Percentiles rank a stretch among this genome's conserved stretches.
phyloP scores from a whole-genome alignment of 1,284 basidiomycete species.

The Sphagnurus paluster region DNA sequence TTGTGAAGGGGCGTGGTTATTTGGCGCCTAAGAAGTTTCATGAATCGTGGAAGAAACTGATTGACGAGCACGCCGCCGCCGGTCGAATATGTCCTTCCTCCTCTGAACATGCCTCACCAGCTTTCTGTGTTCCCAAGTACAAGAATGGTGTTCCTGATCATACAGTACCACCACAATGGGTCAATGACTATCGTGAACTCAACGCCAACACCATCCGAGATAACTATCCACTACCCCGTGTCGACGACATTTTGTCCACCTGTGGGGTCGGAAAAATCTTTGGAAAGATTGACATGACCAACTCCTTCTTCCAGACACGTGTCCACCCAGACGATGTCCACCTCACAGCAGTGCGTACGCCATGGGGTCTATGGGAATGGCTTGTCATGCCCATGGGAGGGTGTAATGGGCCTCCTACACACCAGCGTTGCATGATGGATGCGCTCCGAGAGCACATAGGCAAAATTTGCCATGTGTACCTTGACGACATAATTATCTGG shows the following conservation, averaged over 20 bases:
- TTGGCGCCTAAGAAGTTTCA: slow-evolving; percentile 21
- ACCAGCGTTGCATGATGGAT: not conserved
- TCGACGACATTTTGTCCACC: not conserved
- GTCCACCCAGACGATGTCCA: not conserved
- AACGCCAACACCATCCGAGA: not conserved
- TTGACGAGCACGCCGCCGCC: slow-evolving; percentile 27
- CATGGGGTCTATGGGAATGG: not conserved
- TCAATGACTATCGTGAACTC: not conserved
- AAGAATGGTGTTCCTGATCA: not conserved
- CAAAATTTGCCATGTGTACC: not conserved
- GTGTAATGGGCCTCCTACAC: not conserved
- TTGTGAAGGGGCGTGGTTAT: slow-evolving; percentile 6
- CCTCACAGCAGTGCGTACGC: not conserved
- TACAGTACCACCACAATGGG: not conserved
- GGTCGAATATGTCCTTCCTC: slow-evolving; percentile 27
- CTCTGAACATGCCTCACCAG: slow-evolving; percentile 20
- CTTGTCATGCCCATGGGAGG: not conserved
- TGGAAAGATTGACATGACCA: not conserved
- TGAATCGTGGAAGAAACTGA: slow-evolving; percentile 25
- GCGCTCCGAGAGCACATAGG: not conserved
- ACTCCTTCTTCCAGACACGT: not conserved
- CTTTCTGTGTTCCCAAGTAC: slow-evolving; percentile 7
- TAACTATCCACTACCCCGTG: not conserved
- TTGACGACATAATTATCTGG: slow-evolving; percentile 3
- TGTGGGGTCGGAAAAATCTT: not conserved